Conservation (phyloP, 306 rosid species). For the Lathyrus aphaca region DNA sequence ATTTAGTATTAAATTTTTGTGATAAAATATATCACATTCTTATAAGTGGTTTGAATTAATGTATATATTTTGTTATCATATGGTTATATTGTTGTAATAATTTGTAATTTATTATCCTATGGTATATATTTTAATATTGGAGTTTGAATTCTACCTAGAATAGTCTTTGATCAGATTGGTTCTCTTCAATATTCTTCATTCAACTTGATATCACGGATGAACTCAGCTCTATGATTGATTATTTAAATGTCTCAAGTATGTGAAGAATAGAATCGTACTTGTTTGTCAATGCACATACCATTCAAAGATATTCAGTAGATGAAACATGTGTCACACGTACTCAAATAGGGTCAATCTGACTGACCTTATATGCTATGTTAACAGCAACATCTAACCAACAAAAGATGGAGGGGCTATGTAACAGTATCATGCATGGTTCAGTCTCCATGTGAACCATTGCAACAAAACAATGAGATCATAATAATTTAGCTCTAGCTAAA, state of each 20-base stretch:
- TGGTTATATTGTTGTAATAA: no score
- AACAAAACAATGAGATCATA: slow-evolving; percentile 31
- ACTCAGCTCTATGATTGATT: not conserved
- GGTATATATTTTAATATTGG: no score
- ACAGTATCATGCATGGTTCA: slow-evolving; percentile 28
- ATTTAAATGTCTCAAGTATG: not conserved
- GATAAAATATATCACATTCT: no score
- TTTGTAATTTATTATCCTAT: no score
- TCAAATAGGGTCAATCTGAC: slow-evolving; percentile 18
- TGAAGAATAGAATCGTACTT: not conserved
- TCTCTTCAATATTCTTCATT: not conserved
- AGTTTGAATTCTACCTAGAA: no score
- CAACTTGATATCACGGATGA: not conserved
- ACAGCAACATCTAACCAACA: slow-evolving; percentile 16
- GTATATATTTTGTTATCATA: no score
- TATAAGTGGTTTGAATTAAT: no score
- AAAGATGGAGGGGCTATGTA: slow-evolving; percentile 9
- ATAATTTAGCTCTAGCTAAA: slow-evolving; percentile 43
- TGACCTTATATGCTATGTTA: slow-evolving; percentile 25
- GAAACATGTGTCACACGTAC: slow-evolving; percentile 35
- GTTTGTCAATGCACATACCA: not conserved
- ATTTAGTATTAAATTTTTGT: no score
- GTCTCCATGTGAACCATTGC: slow-evolving; percentile 40
- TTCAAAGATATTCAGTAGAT: not conserved
- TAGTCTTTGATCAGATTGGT: no score